phyloP scores from a whole-genome alignment of 2,329 filamentous ascomycete species.

The Aspergillus felis region DNA sequence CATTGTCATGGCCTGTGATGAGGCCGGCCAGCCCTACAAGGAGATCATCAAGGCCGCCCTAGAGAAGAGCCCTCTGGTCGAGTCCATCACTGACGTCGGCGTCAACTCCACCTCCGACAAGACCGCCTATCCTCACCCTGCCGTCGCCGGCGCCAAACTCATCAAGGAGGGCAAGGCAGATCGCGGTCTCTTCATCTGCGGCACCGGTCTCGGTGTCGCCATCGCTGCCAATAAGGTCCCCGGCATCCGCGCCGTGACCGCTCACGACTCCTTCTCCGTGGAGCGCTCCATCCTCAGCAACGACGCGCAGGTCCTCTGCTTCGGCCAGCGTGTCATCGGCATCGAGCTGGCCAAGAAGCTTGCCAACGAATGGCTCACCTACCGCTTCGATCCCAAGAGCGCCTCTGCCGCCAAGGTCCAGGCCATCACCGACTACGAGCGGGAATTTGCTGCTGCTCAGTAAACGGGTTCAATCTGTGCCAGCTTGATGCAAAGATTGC shows the following conservation, averaged over 20 bases:
- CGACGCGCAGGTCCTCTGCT: conserved; percentile 80
- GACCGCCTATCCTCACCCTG: conserved; percentile 76
- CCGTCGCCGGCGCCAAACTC: conserved; percentile 64
- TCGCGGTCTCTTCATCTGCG: conserved; percentile 74
- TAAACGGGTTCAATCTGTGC: background rate
- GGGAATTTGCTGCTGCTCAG: conserved; percentile 27
- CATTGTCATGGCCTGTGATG: conserved; percentile 63
- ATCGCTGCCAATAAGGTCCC: conserved; percentile 87
- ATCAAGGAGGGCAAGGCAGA: conserved; percentile 56
- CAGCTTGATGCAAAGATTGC: too few species aligned
- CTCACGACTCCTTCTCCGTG: conserved; percentile 80
- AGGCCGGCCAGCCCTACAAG: conserved; percentile 76
- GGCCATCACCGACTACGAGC: conserved; percentile 43
- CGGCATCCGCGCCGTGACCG: conserved; percentile 80
- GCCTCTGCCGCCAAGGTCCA: conserved; percentile 60
- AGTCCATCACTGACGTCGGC: conserved; percentile 69
- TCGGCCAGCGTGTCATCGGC: conserved; percentile 79
- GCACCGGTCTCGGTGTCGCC: conserved; percentile 80
- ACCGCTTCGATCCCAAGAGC: conserved; percentile 69
- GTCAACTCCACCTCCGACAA: conserved; percentile 64
- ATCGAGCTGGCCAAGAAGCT: conserved; percentile 74
- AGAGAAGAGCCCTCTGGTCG: conserved; percentile 62
- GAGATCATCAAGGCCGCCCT: conserved; percentile 71
- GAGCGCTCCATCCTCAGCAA: conserved; percentile 79
- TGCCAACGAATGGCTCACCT: conserved; percentile 78